Conservation (phyloP, 2,329 filamentous ascomycete species). For the Alternaria ventricosa region DNA sequence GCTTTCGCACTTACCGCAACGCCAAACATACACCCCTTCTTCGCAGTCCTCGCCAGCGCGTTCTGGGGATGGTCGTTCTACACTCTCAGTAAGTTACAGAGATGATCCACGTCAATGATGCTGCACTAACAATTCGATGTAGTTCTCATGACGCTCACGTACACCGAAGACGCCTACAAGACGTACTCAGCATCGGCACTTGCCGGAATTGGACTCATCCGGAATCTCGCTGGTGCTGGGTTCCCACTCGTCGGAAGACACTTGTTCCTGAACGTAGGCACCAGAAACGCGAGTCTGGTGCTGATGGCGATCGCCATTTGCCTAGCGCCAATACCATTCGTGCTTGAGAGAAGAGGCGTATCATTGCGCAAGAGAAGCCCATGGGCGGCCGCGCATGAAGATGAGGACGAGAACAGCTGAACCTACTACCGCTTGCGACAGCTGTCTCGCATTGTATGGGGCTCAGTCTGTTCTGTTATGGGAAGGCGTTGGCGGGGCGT, state of each 20-base stretch:
- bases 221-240: slow-evolving; percentile 47
- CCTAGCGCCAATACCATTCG: slow-evolving; percentile 43
- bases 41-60: slow-evolving; percentile 57
- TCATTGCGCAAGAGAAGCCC: slow-evolving; percentile 47
- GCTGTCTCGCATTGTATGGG: not conserved
- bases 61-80: slow-evolving; percentile 61
- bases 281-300: slow-evolving; percentile 39
- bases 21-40: slow-evolving; percentile 43
- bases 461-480: not conserved
- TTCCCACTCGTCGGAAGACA: slow-evolving; percentile 43
- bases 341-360: slow-evolving; percentile 44
- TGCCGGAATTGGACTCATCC: slow-evolving; percentile 49
- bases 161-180: slow-evolving; percentile 58
- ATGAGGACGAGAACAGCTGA: slow-evolving; percentile 33
- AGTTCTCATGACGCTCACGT: slow-evolving; percentile 57
- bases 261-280: slow-evolving; percentile 40
- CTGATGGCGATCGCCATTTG: slow-evolving; percentile 36
- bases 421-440: not conserved
- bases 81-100: slow-evolving; percentile 46
- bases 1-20: slow-evolving; percentile 47
- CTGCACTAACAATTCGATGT: not conserved
- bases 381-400: slow-evolving; percentile 49
- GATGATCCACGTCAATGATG: not conserved
- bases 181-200: slow-evolving; percentile 52
- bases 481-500: not conserved